Conservation (phyloP, 306 rosid genomes). For the Rosa chinensis region DNA sequence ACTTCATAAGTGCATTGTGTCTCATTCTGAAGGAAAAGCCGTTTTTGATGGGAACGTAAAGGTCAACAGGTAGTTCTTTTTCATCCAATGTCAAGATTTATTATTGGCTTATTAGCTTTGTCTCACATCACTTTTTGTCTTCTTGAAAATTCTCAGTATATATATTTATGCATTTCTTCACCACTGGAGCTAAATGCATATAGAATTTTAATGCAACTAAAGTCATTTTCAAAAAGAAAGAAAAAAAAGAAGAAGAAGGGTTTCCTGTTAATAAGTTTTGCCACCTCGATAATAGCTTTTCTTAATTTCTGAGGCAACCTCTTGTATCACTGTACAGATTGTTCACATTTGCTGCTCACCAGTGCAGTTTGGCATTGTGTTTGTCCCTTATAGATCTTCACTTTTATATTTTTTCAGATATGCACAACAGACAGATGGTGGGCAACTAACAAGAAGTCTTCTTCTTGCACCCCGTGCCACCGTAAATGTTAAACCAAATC, state of each 20-base stretch:
- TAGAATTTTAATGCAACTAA: neutral
- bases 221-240: neutral
- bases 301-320: neutral
- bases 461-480: conserved; percentile 93
- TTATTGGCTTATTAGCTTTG: neutral
- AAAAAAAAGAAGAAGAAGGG: neutral
- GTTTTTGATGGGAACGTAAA: conserved; percentile 87
- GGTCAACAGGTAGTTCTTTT: conserved; percentile 79
- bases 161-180: neutral
- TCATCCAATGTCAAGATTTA: neutral
- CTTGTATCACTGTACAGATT: neutral
- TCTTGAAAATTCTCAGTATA: neutral
- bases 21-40: conserved; percentile 87
- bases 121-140: neutral
- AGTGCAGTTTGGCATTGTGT: neutral
- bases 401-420: conserved; percentile 43
- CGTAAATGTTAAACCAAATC: conserved; percentile 89
- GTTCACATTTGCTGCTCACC: neutral
- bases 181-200: neutral
- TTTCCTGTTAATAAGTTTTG: neutral
- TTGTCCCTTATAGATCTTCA: neutral
- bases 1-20: conserved; percentile 88
- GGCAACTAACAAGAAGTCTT: conserved; percentile 90
- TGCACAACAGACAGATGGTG: conserved; percentile 97
- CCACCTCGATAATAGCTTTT: neutral